Percentiles rank a stretch among this genome's conserved stretches.
Evolutionary conservation across 306 rosid species (phyloP).

Genomic region (Citrullus colocynthis): DNA sequence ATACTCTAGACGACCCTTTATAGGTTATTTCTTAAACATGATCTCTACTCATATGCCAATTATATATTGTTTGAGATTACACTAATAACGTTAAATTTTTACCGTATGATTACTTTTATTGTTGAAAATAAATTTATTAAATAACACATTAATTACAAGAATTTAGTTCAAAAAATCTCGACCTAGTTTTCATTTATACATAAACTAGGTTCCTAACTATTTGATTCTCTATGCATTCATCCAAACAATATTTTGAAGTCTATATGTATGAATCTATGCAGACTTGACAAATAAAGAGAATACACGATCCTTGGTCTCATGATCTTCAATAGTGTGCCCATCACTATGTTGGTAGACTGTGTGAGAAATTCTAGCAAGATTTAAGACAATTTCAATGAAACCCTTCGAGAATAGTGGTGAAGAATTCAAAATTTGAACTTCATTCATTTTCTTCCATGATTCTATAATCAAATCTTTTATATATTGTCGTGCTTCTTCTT

Average conservation of each 20-base stretch:
- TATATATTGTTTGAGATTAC: no score
- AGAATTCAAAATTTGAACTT: not conserved
- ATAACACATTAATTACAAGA: no score
- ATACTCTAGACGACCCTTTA: no score
- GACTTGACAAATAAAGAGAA: not conserved
- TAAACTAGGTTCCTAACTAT: no score
- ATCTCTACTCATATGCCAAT: no score
- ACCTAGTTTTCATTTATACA: no score
- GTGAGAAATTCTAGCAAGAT: slow-evolving; percentile 4
- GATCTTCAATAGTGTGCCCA: not conserved
- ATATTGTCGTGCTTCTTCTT: slow-evolving; percentile 11
- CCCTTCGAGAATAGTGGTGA: not conserved
- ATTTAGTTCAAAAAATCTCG: no score
- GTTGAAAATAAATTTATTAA: no score
- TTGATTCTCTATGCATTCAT: no score
- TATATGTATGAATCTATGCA: not conserved
- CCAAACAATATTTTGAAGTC: not conserved
- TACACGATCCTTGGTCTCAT: not conserved
- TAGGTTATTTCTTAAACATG: no score
- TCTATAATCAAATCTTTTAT: slow-evolving; percentile 1
- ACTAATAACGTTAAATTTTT: no score
- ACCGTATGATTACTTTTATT: no score
- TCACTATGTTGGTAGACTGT: slow-evolving; percentile 4
- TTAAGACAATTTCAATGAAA: not conserved
- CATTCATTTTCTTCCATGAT: slow-evolving; percentile 17